Evolutionary conservation across 2,329 filamentous ascomycete species (phyloP), one percentile per base, ranked within the genome.

Genomic region (Chaetomiaceae sp.): DNA sequence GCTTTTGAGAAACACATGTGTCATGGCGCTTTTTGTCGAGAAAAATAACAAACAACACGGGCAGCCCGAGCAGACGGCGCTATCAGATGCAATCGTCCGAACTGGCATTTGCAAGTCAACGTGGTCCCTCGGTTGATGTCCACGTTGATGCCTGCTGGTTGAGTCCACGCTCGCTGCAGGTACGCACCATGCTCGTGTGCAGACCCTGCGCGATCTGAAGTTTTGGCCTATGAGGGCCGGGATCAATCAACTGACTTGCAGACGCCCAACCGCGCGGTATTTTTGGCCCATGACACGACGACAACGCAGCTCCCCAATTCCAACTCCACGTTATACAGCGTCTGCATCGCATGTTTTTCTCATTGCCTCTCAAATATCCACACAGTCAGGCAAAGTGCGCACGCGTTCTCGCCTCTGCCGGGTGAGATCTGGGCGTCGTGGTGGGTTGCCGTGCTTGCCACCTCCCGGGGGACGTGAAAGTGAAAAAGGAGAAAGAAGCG

Each of bases 101-200:
- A 51, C 31, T 47, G 42, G n/a, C 21, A 34, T n/a, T n/a, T 48
- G 23, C 12, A 30, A 3, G 35, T 9, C 0, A 23, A 45, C 51
- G 44, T 53, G 51, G 46, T 19, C 16, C 42, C 25, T 38, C 31
- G 33, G 20, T 27, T 37, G n/a, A n/a, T 21, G 27, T 44, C 43
- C 38, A 37, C 48, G 51, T 44, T 44, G 31, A 47, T 46, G 51
- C 44, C 44, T 54, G 51, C 30, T 40, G 10, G 4, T 14, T 13
- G n/a, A 33, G 16, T 4, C 12, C n/a, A 21, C 16, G 39, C 43
- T 34, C 12, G 20, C 41, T 54, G 51, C 51, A 50, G 47, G 51
- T 34, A 54, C 51, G 20, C 46, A 43, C 35, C 16, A 25, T 49
- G 33, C 54, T 47, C 45, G 51, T 44, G 49, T 41, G 16, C 19